Evolutionary conservation across 2,329 filamentous ascomycete genomes (phyloP).

Genomic region (Juglanconis sp.): DNA sequence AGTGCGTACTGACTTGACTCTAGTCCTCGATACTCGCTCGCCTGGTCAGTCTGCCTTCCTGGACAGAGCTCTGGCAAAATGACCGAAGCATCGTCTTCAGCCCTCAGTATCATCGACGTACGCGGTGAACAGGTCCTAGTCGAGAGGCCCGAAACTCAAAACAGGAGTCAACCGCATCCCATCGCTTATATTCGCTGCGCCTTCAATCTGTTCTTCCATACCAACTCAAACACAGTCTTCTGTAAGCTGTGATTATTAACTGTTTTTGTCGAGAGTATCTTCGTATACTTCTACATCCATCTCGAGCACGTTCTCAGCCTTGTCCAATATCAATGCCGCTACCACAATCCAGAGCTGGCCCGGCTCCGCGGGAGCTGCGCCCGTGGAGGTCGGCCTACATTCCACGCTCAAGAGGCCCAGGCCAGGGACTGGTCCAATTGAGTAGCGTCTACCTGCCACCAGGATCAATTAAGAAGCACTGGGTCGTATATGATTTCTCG

Average conservation of each 20-base stretch:
- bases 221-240: background rate
- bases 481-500: background rate
- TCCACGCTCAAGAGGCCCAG: background rate
- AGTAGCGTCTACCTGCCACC: background rate
- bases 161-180: background rate
- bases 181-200: background rate
- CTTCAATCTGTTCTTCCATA: constrained; percentile 1
- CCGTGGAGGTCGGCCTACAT: background rate
- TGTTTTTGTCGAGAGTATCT: background rate
- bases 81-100: background rate
- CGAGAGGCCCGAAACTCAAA: background rate
- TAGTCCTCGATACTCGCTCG: background rate
- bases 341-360: background rate
- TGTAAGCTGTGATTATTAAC: background rate
- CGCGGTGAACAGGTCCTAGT: background rate
- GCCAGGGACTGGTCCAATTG: background rate
- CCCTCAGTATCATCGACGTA: background rate
- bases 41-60: background rate
- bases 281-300: background rate
- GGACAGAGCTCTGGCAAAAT: background rate
- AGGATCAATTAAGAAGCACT: background rate
- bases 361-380: background rate
- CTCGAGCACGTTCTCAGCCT: background rate
- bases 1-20: too few relatives aligned
- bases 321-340: background rate